Base-by-base conservation (phyloP, 2,329 filamentous ascomycete species). In the Immersiporthe knoxdaviesiana region DNA sequence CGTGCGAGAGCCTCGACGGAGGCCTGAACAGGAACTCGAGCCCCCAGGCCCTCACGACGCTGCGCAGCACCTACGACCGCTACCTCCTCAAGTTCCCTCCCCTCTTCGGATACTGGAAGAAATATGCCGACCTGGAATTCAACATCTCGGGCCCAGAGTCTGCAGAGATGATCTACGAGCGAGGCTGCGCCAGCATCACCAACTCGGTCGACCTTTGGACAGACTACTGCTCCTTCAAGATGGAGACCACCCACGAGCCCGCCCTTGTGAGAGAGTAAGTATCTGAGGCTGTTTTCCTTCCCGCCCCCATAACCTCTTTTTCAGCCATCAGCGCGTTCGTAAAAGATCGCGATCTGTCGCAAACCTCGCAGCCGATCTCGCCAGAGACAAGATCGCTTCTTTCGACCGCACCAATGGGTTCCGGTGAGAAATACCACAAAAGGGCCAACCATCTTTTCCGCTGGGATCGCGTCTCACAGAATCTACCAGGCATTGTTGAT, bases 261-360 rank as follows among this genome's bases (percentile, higher is more conserved):
- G 92, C 97, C 79, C 87, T 97, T 81, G 97, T 97, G 84, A 91
- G 96, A 97, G 96, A 98, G 96, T 99, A 97, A 98, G 96, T 98
- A 87, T 84, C 82, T 78, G 81, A 83, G 84, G 85, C 79, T 80
- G 78, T 78, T 90, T 90, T 90, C 85, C 85, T 86, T 85, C 86
- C n/a, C n/a, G n/a, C n/a, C n/a, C 89, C 86, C 86, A 84, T 87
- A 85, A 83, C 77, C 79, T 79, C 75, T 41, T 41, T 41, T 76
- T 74, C 77, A 79, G 70, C 68, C 70, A 68, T 68, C 70, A 67
- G 68, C 70, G 70, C 67, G 67, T 63, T 54, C 67, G 52, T 62
- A 65, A 69, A 69, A 54, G 39, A 47, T 58, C 39, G 74, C 79
- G 77, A 77, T 68, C 65, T 27, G 78, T 78, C 79, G 79, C 81